Percentiles rank a stretch among this genome's conserved stretches.
Evolutionary conservation across 2,329 filamentous ascomycete species (phyloP).

Genomic region (Metarhizium anisopliae): DNA sequence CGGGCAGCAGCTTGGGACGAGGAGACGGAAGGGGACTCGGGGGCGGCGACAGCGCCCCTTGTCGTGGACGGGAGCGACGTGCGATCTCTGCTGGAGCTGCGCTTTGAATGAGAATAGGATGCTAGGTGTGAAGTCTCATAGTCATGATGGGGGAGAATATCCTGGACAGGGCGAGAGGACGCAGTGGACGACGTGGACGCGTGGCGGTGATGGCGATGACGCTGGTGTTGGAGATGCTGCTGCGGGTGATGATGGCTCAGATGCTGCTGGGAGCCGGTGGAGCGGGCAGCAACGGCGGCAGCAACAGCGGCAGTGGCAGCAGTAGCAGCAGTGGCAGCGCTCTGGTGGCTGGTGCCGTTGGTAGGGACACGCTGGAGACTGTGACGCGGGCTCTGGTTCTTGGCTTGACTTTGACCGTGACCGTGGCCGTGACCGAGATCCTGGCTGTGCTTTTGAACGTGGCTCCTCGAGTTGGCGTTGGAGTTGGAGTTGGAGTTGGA

Average conservation of each 20-base stretch:
- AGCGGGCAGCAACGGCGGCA: slow-evolving; percentile 2
- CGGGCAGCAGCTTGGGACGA: slow-evolving; percentile 8
- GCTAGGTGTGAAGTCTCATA: slow-evolving; percentile 64
- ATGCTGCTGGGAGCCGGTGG: slow-evolving; percentile 6
- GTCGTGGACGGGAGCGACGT: slow-evolving; percentile 15
- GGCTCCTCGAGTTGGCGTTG: no score
- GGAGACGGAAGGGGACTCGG: slow-evolving; percentile 24
- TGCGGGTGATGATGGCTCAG: slow-evolving; percentile 22
- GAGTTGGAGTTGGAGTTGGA: no score
- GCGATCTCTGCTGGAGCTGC: slow-evolving; percentile 57
- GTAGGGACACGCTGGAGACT: neutral
- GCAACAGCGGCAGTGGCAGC: slow-evolving; percentile 3
- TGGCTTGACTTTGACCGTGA: slow-evolving; percentile 7
- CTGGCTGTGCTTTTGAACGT: no score
- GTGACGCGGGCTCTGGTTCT: neutral
- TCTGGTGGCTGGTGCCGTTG: slow-evolving; percentile 8
- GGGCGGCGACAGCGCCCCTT: slow-evolving; percentile 40
- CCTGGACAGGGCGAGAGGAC: slow-evolving; percentile 28
- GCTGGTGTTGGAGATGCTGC: slow-evolving; percentile 17
- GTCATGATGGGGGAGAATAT: slow-evolving; percentile 52
- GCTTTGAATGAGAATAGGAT: slow-evolving; percentile 44
- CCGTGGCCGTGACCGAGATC: no score
- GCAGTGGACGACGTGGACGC: slow-evolving; percentile 27
- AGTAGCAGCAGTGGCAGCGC: slow-evolving; percentile 3
- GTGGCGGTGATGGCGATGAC: slow-evolving; percentile 27